These are phyloP conservation scores for Spergularia azorica DNA, from an alignment of 179 eudicot genomes.

Conservation along the genomic window DNA sequence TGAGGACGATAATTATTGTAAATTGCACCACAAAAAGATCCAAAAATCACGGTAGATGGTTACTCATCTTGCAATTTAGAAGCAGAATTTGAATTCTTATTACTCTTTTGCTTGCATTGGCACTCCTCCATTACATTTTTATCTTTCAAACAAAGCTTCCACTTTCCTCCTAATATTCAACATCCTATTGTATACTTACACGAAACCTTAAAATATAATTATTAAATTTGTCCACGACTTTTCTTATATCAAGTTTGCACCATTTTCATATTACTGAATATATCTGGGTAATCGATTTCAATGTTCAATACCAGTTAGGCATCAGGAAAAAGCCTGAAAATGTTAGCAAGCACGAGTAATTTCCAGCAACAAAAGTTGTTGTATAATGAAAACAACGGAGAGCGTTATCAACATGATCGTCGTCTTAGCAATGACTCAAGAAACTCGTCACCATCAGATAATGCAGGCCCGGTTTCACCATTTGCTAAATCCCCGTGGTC, in stretches of 20 bases:
- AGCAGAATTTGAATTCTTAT: background rate
- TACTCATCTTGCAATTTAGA: background rate
- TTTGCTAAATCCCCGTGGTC: constrained; percentile 70
- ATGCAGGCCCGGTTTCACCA: constrained; percentile 31
- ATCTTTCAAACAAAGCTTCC: background rate
- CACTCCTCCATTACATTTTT: background rate
- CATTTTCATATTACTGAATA: no score
- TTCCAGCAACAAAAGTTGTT: background rate
- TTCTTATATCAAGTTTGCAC: background rate
- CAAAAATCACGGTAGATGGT: constrained; percentile 2
- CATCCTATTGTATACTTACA: background rate
- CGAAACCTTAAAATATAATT: background rate
- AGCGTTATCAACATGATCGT: constrained; percentile 39
- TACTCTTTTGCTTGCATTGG: background rate
- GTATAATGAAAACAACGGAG: background rate
- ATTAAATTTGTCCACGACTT: background rate
- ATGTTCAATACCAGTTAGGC: background rate
- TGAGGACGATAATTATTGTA: background rate
- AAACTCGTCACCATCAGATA: constrained; percentile 28
- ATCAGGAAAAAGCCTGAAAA: background rate
- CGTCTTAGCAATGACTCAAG: constrained; percentile 17
- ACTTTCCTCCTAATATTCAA: background rate
- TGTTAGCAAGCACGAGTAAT: constrained; percentile 21
- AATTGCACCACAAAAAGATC: background rate
- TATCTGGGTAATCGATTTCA: background rate